phyloP scores from a whole-genome alignment of 345 rosid genomes.

The Melastoma malabathricum region DNA sequence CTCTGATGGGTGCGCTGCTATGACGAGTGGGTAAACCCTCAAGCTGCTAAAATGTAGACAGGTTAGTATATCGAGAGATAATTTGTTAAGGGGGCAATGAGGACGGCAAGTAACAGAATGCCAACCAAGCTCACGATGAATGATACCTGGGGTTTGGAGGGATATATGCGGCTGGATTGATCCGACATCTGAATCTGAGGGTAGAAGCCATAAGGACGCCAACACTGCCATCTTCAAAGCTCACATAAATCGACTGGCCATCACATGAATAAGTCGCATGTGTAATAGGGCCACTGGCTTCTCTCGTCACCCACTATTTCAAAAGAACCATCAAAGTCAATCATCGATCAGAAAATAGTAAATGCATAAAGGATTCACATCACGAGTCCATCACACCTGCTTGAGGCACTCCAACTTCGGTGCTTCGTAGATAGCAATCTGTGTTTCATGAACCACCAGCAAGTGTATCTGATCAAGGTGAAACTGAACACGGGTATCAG shows the following conservation, averaged over 20 bases:
- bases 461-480: slow-evolving; percentile 63
- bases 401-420: slow-evolving; percentile 61
- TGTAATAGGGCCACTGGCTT: slow-evolving; percentile 66
- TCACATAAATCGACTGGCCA: slow-evolving; percentile 65
- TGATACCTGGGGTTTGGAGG: slow-evolving; percentile 55
- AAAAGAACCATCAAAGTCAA: slow-evolving; percentile 1
- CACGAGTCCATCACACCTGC: slow-evolving; percentile 29
- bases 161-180: slow-evolving; percentile 55
- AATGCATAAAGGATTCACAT: neutral
- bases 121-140: slow-evolving; percentile 1
- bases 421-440: slow-evolving; percentile 68
- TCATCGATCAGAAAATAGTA: slow-evolving; percentile 1
- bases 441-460: slow-evolving; percentile 74
- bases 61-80: slow-evolving; percentile 1
- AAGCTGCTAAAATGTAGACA: slow-evolving; percentile 33
- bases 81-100: neutral
- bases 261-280: slow-evolving; percentile 81
- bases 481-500: slow-evolving; percentile 79
- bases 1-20: slow-evolving; percentile 67
- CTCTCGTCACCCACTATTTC: slow-evolving; percentile 52
- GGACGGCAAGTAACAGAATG: neutral
- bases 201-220: slow-evolving; percentile 55
- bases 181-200: slow-evolving; percentile 70
- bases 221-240: slow-evolving; percentile 69
- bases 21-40: slow-evolving; percentile 62